phyloP scores from a whole-genome alignment of 2,329 filamentous ascomycete genomes.

The Venturia aucupariae region DNA sequence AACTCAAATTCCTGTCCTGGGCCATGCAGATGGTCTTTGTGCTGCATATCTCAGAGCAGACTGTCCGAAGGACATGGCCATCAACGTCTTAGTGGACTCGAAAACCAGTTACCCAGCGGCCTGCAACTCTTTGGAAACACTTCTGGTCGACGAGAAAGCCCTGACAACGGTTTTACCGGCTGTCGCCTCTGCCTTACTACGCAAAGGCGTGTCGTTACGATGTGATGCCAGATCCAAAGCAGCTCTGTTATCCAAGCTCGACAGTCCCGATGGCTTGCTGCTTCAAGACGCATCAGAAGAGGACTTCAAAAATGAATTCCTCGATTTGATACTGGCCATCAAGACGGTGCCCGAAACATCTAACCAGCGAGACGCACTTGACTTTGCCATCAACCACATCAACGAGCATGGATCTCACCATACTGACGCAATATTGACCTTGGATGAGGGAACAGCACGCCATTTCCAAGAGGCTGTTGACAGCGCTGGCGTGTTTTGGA shows the following conservation, averaged over 20 bases:
- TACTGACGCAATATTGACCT: conserved; percentile 83
- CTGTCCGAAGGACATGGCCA: conserved; percentile 62
- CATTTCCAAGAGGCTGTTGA: conserved; percentile 79
- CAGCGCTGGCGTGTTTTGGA: conserved; percentile 92
- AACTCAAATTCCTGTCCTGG: conserved; percentile 90
- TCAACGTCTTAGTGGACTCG: conserved; percentile 73
- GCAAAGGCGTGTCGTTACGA: conserved; percentile 69
- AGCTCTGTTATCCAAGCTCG: conserved; percentile 45
- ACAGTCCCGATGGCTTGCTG: conserved; percentile 31
- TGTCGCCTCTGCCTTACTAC: conserved; percentile 64
- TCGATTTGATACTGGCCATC: conserved; percentile 74
- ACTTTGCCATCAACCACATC: conserved; percentile 76
- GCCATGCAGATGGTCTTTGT: conserved; percentile 92
- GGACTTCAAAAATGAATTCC: conserved; percentile 85
- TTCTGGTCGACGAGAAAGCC: conserved; percentile 70
- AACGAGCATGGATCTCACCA: conserved; percentile 88
- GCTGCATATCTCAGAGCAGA: conserved; percentile 74
- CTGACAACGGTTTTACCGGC: conserved; percentile 58
- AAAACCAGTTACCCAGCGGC: conserved; percentile 93
- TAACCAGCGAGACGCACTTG: conserved; percentile 33
- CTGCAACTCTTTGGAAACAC: conserved; percentile 88
- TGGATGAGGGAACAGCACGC: conserved; percentile 58
- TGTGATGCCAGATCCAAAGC: conserved; percentile 65
- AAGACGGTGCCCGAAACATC: conserved; percentile 53
- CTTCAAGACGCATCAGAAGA: conserved; percentile 56